Base-by-base conservation (phyloP, 495 filamentous ascomycete species). In the Podospora pseudopauciseta region DNA sequence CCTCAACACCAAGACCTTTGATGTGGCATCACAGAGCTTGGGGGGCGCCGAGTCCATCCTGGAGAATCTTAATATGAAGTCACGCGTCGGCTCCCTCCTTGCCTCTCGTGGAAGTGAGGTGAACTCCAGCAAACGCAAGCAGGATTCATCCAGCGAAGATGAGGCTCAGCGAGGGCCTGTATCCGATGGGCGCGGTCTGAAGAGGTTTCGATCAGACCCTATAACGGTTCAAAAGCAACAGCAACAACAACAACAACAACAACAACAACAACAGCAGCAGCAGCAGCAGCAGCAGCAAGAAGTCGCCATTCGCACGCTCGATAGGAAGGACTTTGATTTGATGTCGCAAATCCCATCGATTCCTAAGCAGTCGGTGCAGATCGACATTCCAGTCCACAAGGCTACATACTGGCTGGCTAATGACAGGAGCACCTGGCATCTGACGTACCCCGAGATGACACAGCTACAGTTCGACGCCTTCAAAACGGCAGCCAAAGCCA, bases 381-480 rank as follows among this genome's bases (percentile, higher is more conserved):
- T 85, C 60, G 83, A 86, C 62, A 80, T 76, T 57, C 79, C 79
- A 9, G 75, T 85, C 11, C 76, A 80, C 59, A 81, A 85, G 59
- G 80, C 77, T n/a, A 75, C 76, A 2, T 87, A 80, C 66, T 87
- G 84, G 84, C 75, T 78, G 60, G 78, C 78, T 18, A 71, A 74
- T n/a, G 80, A 87, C 65, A 76, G 73, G 68, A 75, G 65, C 49
- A 84, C 83, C 1, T 83, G 81, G 78, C 84, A 87, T 66, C 72
- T 84, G 18, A 67, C 79, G 39, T 87, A 87, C 67, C 85, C 85
- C 2, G 80, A 82, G 66, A 87, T 87, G 84, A 83, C 79, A 2
- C 76, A 80, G 67, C 77, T 82, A 13, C 82, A 87, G 49, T 80
- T 78, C 20, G 75, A 79, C 27, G 81, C 78, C 0, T 85, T 84